phyloP scores from a whole-genome alignment of 2,329 filamentous ascomycete genomes.

The Ophiostoma perfectum region DNA sequence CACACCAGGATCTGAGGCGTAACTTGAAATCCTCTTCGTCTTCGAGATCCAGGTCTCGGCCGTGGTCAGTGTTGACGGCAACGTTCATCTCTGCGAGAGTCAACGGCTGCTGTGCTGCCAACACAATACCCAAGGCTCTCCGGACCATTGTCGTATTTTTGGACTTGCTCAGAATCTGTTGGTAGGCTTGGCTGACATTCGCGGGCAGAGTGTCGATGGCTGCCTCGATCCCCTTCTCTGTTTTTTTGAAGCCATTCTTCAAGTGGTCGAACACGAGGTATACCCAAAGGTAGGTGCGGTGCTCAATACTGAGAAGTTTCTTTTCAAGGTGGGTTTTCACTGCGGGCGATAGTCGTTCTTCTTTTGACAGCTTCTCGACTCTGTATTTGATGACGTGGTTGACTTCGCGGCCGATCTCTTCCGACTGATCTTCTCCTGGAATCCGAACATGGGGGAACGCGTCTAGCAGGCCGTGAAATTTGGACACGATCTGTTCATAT shows the following conservation, averaged over 20 bases:
- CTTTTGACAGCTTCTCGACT: background rate
- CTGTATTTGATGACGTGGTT: background rate
- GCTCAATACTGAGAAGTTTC: background rate
- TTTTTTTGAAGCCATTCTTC: background rate
- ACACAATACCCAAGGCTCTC: background rate
- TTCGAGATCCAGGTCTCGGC: background rate
- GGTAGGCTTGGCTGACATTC: background rate
- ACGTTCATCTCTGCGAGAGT: background rate
- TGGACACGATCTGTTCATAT: background rate
- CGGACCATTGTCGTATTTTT: background rate
- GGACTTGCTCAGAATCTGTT: background rate
- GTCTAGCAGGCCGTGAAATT: background rate
- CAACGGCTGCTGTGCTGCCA: background rate
- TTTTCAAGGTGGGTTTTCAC: background rate
- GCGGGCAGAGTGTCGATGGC: background rate
- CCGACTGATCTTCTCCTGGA: slow-evolving; percentile 1
- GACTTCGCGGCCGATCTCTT: background rate
- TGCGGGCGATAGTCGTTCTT: background rate
- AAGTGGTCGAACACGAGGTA: background rate
- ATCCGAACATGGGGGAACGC: background rate
- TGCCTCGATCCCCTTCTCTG: background rate
- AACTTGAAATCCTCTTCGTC: background rate
- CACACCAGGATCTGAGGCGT: background rate
- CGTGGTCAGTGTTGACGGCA: background rate
- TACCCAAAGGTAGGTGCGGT: background rate